A percentile compares a stretch with the other conserved stretches of the same genome.
Evolutionary conservation across 148 eudicot genomes (phyloP).

Genomic region (Persicaria tinctoria): DNA sequence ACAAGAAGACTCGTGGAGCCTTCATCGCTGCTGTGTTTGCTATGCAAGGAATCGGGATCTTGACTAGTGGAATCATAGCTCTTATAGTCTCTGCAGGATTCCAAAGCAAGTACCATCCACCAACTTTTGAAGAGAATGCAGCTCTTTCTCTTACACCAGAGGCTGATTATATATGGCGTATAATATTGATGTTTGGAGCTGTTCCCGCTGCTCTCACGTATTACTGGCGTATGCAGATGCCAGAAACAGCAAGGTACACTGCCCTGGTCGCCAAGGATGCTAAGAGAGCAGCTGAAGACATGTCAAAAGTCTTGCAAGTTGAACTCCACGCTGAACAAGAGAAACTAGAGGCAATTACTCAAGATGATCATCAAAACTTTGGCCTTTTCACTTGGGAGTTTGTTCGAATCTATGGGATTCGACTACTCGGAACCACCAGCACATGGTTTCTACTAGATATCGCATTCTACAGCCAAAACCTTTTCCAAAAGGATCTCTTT

Average conservation of each 20-base stretch:
- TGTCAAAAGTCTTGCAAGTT: slow-evolving; percentile 3
- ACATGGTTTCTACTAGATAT: slow-evolving; percentile 11
- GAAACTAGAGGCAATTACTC: not conserved
- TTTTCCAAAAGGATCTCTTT: slow-evolving; percentile 8
- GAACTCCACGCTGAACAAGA: not conserved
- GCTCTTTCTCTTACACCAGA: not conserved
- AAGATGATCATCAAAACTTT: not conserved
- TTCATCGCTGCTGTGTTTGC: not conserved
- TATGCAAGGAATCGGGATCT: not conserved
- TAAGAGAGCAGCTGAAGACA: not conserved
- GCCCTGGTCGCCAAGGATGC: slow-evolving; percentile 11
- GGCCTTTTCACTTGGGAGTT: not conserved
- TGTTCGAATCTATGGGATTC: not conserved
- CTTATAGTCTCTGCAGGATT: not conserved
- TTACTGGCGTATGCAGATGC: slow-evolving; percentile 27
- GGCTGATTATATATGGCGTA: slow-evolving; percentile 22
- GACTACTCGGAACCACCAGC: not conserved
- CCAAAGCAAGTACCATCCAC: not conserved
- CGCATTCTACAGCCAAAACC: slow-evolving; percentile 11
- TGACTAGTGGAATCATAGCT: not conserved
- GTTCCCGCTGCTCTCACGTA: slow-evolving; percentile 18
- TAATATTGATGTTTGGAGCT: slow-evolving; percentile 19
- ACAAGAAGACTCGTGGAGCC: slow-evolving; percentile 1
- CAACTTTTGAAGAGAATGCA: not conserved
- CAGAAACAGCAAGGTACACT: slow-evolving; percentile 24